Evolutionary conservation across 1,284 basidiomycete species (phyloP).

Genomic region (Mycosarcoma mackinlayi): DNA sequence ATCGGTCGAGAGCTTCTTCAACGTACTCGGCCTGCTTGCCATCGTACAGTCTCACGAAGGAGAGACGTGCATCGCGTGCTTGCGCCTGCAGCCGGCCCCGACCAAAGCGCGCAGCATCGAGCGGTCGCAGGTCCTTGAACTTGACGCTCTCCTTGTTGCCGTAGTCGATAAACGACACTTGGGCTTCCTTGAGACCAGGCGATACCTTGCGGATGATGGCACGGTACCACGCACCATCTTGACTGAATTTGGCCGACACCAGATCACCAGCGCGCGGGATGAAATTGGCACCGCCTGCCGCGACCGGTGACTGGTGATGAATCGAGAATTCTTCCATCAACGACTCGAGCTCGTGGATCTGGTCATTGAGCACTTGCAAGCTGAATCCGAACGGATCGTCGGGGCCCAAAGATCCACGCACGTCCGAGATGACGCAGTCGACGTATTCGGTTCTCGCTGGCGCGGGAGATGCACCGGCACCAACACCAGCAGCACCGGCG

Average conservation of each 20-base stretch:
- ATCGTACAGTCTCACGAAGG: slow-evolving; percentile 56
- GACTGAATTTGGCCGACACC: slow-evolving; percentile 77
- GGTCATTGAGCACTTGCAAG: slow-evolving; percentile 76
- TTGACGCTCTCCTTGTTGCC: slow-evolving; percentile 57
- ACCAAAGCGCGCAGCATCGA: slow-evolving; percentile 54
- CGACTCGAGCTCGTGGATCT: slow-evolving; percentile 78
- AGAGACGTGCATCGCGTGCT: slow-evolving; percentile 54
- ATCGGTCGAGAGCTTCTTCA: slow-evolving; percentile 56
- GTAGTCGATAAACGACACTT: slow-evolving; percentile 58
- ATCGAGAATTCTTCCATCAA: slow-evolving; percentile 90
- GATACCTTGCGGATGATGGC: slow-evolving; percentile 50
- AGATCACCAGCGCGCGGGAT: slow-evolving; percentile 81
- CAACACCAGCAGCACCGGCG: slow-evolving; percentile 10
- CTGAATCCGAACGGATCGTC: slow-evolving; percentile 85
- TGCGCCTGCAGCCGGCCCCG: slow-evolving; percentile 45
- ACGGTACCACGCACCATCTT: slow-evolving; percentile 65
- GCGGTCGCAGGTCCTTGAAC: slow-evolving; percentile 48
- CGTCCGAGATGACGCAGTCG: slow-evolving; percentile 90
- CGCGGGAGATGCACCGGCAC: slow-evolving; percentile 22
- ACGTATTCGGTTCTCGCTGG: slow-evolving; percentile 78
- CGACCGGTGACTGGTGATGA: slow-evolving; percentile 32
- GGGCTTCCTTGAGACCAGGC: slow-evolving; percentile 42
- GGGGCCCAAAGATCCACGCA: slow-evolving; percentile 74
- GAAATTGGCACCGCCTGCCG: slow-evolving; percentile 72
- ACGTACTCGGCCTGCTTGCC: slow-evolving; percentile 58